Evolutionary conservation across 2,329 filamentous ascomycete species (phyloP).

Genomic region (Cadophora malorum): DNA sequence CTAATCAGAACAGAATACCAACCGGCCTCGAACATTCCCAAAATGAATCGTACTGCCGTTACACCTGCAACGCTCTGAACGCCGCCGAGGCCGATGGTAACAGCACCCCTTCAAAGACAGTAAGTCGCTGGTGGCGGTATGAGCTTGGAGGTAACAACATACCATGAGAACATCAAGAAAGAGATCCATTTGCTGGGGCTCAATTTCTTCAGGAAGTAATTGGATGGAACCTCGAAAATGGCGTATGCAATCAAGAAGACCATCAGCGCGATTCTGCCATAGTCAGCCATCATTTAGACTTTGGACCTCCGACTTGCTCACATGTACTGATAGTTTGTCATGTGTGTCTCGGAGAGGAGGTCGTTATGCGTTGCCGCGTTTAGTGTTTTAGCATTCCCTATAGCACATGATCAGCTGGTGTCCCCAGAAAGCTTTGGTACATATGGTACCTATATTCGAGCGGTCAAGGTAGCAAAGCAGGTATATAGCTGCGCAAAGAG

Average conservation of each 20-base stretch:
- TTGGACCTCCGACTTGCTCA: conserved; percentile 34
- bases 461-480: conserved; percentile 72
- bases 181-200: conserved; percentile 56
- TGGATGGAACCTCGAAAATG: conserved; percentile 57
- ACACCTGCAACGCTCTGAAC: conserved; percentile 51
- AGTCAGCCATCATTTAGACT: not conserved
- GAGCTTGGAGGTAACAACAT: not conserved
- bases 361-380: conserved; percentile 66
- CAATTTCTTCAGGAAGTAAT: conserved; percentile 56
- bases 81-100: conserved; percentile 56
- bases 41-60: conserved; percentile 53
- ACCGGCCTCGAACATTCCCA: conserved; percentile 58
- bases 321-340: conserved; percentile 68
- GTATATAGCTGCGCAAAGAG: conserved; percentile 68
- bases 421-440: not conserved
- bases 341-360: conserved; percentile 65
- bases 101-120: conserved; percentile 47
- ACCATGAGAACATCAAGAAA: conserved; percentile 54
- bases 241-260: conserved; percentile 56
- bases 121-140: not conserved
- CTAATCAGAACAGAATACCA: conserved; percentile 24
- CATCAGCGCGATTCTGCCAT: conserved; percentile 50
- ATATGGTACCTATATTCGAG: conserved; percentile 64
- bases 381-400: conserved; percentile 68
- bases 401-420: not conserved